Conservation (phyloP, 2,329 filamentous ascomycete genomes). For the Phyllosticta citriasiana region DNA sequence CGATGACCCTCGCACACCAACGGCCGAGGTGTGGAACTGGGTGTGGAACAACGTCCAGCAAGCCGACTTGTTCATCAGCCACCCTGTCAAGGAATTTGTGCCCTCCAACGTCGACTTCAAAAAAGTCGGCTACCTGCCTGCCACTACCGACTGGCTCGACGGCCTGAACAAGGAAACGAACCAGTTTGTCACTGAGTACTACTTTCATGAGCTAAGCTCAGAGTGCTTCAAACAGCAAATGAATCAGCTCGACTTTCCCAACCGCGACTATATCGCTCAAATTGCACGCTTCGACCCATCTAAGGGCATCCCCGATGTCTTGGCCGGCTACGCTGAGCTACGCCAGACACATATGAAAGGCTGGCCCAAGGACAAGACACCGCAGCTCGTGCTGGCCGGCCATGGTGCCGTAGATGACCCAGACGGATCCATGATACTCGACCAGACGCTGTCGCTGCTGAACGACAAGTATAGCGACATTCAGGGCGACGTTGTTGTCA, state of each 20-base stretch:
- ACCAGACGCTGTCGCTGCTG: constrained; percentile 59
- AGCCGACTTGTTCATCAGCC: constrained; percentile 72
- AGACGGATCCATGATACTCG: constrained; percentile 62
- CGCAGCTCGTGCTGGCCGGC: constrained; percentile 68
- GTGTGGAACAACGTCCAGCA: constrained; percentile 62
- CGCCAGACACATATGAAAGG: constrained; percentile 49
- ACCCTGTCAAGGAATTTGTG: constrained; percentile 68
- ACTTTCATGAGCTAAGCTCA: constrained; percentile 61
- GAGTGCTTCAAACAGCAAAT: constrained; percentile 51
- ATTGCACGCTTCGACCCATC: constrained; percentile 75
- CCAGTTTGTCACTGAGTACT: constrained; percentile 62
- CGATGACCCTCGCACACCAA: constrained; percentile 51
- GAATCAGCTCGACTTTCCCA: constrained; percentile 48
- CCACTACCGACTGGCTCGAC: constrained; percentile 76
- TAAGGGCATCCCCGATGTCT: constrained; percentile 70
- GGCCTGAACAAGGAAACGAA: constrained; percentile 68
- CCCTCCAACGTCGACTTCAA: constrained; percentile 55
- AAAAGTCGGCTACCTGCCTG: constrained; percentile 66
- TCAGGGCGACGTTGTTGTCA: constrained; percentile 55
- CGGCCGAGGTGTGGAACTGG: constrained; percentile 65
- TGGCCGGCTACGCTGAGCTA: constrained; percentile 67
- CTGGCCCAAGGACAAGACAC: constrained; percentile 40
- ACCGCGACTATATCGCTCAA: constrained; percentile 65
- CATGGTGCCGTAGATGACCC: constrained; percentile 76
- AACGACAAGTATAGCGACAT: constrained; percentile 45